Percentiles rank a stretch among this genome's conserved stretches.
These are phyloP conservation scores for Bruguiera sexangula DNA, from an alignment of 345 rosid species.

Conservation along the genomic window DNA sequence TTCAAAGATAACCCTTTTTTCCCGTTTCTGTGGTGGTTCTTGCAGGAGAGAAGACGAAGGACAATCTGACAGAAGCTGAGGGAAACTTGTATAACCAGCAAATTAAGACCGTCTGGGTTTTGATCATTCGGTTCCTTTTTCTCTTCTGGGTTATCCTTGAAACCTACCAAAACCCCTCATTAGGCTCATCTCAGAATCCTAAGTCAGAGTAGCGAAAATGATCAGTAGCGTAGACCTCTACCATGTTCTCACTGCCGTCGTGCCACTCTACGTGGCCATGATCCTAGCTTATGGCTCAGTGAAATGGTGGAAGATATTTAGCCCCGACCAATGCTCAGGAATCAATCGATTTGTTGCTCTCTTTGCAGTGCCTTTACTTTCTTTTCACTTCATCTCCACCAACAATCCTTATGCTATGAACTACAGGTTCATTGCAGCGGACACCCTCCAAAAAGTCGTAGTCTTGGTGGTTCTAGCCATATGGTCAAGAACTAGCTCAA, in stretches of 20 bases:
- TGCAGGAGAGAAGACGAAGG: background rate
- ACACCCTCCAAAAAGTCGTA: conserved; percentile 58
- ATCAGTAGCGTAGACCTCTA: conserved; percentile 52
- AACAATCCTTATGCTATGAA: conserved; percentile 71
- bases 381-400: conserved; percentile 69
- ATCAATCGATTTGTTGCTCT: conserved; percentile 77
- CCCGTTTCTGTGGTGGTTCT: background rate
- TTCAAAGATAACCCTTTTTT: background rate
- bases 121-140: no score
- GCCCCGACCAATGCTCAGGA: conserved; percentile 75
- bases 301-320: conserved; percentile 82
- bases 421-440: conserved; percentile 66
- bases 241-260: conserved; percentile 70
- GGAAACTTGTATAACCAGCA: background rate
- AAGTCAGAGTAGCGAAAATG: conserved; percentile 25
- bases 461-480: conserved; percentile 45
- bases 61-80: no score
- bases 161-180: background rate
- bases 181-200: background rate
- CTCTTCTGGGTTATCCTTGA: background rate
- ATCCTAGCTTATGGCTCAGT: conserved; percentile 72
- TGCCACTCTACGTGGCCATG: conserved; percentile 82
- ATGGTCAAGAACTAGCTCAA: conserved; percentile 49
- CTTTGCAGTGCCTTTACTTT: conserved; percentile 70
- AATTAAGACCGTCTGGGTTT: no score